These are phyloP conservation scores for Septoria petroselini DNA, from an alignment of 2,329 filamentous ascomycete species.

Conservation along the genomic window DNA sequence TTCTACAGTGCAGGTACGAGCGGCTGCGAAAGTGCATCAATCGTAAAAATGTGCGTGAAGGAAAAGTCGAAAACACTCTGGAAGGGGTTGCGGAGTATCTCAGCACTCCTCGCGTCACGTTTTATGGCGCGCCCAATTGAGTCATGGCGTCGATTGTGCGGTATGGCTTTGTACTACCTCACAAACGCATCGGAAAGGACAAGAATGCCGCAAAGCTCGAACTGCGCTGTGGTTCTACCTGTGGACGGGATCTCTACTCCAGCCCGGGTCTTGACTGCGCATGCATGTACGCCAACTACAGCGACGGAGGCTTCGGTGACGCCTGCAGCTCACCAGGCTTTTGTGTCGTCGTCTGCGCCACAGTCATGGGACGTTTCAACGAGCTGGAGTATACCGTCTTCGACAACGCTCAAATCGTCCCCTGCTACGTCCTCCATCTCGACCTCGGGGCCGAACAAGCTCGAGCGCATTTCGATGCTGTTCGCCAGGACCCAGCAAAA, in stretches of 20 bases:
- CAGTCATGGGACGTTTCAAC: constrained; percentile 46
- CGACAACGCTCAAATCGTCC: constrained; percentile 44
- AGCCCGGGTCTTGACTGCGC: constrained; percentile 44
- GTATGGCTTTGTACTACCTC: constrained; percentile 45
- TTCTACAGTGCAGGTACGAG: neutral
- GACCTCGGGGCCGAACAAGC: constrained; percentile 42
- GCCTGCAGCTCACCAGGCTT: constrained; percentile 33
- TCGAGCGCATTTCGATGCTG: constrained; percentile 9
- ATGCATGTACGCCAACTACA: constrained; percentile 36
- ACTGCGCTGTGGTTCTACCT: constrained; percentile 42
- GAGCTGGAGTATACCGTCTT: constrained; percentile 47
- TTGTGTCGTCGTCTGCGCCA: constrained; percentile 48
- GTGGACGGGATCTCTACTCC: constrained; percentile 47
- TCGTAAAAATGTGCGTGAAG: neutral
- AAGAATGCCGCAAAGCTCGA: constrained; percentile 21
- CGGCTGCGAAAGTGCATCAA: constrained; percentile 4
- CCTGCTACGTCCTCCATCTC: constrained; percentile 48
- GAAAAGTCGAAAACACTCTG: constrained; percentile 15
- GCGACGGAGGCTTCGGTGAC: neutral
- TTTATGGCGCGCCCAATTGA: constrained; percentile 34
- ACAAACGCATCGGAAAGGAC: constrained; percentile 34
- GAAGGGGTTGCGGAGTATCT: constrained; percentile 42
- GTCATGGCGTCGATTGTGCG: constrained; percentile 46
- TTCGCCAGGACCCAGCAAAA: constrained; percentile 25
- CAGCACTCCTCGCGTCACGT: constrained; percentile 40